These are phyloP conservation scores for Candida easanensis DNA, from an alignment of 805 yeast genomes.

Conservation along the genomic window DNA sequence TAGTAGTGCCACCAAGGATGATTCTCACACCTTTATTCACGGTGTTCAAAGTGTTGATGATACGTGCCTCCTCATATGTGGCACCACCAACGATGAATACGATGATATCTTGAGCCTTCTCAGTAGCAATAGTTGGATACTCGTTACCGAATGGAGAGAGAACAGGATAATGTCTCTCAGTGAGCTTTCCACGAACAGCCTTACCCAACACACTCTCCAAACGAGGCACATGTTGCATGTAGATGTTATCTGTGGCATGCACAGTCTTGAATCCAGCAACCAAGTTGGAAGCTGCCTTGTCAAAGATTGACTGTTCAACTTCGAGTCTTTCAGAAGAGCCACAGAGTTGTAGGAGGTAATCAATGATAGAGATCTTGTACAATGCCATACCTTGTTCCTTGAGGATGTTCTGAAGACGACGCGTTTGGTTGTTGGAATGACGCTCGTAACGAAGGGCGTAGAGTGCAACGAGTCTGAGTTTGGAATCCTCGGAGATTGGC, in stretches of 20 bases:
- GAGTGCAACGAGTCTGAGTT: slow-evolving; percentile 68
- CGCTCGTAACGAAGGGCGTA: slow-evolving; percentile 72
- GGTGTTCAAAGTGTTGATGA: slow-evolving; percentile 67
- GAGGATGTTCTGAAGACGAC: slow-evolving; percentile 36
- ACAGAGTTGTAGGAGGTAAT: slow-evolving; percentile 42
- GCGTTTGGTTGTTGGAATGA: slow-evolving; percentile 42
- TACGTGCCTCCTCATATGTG: slow-evolving; percentile 88
- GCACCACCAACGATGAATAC: slow-evolving; percentile 82
- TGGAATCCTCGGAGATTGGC: slow-evolving; percentile 49
- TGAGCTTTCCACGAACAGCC: slow-evolving; percentile 34
- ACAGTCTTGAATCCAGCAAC: slow-evolving; percentile 35
- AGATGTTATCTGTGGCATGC: slow-evolving; percentile 60
- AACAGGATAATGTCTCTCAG: slow-evolving; percentile 40
- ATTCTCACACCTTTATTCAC: slow-evolving; percentile 55
- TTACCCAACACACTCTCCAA: slow-evolving; percentile 42
- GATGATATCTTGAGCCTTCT: slow-evolving; percentile 61
- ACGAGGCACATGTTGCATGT: slow-evolving; percentile 88
- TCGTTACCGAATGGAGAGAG: slow-evolving; percentile 32
- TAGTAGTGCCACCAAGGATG: slow-evolving; percentile 78
- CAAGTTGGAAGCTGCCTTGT: slow-evolving; percentile 27
- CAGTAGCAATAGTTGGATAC: slow-evolving; percentile 22
- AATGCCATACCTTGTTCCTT: slow-evolving; percentile 32
- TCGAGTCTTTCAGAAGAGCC: slow-evolving; percentile 43
- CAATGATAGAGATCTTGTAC: slow-evolving; percentile 26
- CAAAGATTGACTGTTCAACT: slow-evolving; percentile 31